phyloP scores from a whole-genome alignment of 805 yeast genomes.

The Grigorovia jiainica region DNA sequence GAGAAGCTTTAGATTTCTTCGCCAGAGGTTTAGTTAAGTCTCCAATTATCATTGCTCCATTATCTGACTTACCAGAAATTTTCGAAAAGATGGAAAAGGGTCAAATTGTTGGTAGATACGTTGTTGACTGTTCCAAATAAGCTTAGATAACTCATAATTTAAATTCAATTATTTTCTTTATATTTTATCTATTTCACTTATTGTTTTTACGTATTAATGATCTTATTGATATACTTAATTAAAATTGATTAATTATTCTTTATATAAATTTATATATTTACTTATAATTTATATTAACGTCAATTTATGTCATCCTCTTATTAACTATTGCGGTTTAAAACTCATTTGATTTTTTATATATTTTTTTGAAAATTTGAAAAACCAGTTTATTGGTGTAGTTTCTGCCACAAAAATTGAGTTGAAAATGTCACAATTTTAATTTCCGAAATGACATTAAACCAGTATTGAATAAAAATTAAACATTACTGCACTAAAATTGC shows the following conservation, averaged over 20 bases:
- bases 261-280: neutral
- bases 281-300: too few relatives aligned
- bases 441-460: too few relatives aligned
- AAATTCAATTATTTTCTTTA: constrained; percentile 6
- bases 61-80: constrained; percentile 59
- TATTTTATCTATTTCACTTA: neutral
- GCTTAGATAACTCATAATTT: constrained; percentile 4
- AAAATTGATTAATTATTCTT: neutral
- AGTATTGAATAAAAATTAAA: too few relatives aligned
- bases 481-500: too few relatives aligned
- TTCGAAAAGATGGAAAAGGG: constrained; percentile 76
- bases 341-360: too few relatives aligned
- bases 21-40: constrained; percentile 61
- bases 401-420: too few relatives aligned
- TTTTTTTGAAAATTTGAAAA: too few relatives aligned
- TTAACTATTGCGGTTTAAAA: too few relatives aligned
- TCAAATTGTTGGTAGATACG: constrained; percentile 79
- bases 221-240: neutral
- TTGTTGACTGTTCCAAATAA: constrained; percentile 64
- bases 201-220: neutral
- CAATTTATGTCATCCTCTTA: too few relatives aligned
- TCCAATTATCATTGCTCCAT: constrained; percentile 67
- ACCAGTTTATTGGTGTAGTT: too few relatives aligned
- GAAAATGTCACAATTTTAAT: too few relatives aligned
- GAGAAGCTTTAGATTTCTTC: constrained; percentile 70